Evolutionary conservation across 192 early-diverging fungal genomes (phyloP).

Genomic region (Coemansia sp.): DNA sequence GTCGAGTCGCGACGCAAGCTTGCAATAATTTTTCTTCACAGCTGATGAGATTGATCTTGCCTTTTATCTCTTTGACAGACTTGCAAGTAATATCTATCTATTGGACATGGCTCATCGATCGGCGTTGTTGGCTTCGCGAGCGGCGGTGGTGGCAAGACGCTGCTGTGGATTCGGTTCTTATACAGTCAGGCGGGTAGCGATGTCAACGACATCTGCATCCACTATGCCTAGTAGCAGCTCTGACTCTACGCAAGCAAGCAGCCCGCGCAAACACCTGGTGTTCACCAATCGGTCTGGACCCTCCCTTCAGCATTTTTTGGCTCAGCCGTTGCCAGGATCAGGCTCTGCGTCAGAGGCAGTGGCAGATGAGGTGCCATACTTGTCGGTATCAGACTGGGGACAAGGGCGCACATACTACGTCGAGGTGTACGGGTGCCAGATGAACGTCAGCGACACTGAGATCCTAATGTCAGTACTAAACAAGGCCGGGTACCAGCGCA

Average conservation of each 20-base stretch:
- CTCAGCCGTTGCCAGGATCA: conserved; percentile 27
- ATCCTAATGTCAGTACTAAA: conserved; percentile 76
- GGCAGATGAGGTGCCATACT: conserved; percentile 47
- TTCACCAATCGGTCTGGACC: conserved; percentile 54
- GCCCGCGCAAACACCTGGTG: conserved; percentile 33
- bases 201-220: neutral
- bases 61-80: neutral
- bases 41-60: neutral
- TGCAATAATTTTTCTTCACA: too few relatives aligned
- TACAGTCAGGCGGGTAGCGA: neutral
- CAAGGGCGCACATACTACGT: conserved; percentile 69
- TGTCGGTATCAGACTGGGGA: conserved; percentile 58
- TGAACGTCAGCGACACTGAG: conserved; percentile 83
- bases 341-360: conserved; percentile 6
- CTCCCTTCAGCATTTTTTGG: conserved; percentile 54
- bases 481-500: conserved; percentile 67
- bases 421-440: conserved; percentile 82
- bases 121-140: neutral
- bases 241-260: neutral
- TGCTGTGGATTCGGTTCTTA: neutral
- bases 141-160: neutral
- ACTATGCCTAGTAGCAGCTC: neutral
- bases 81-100: neutral
- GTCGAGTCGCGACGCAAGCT: neutral
- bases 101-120: neutral